These are phyloP conservation scores for Phytophthora niederhauseri DNA, from an alignment of 352 stramenopile genomes.

Conservation along the genomic window DNA sequence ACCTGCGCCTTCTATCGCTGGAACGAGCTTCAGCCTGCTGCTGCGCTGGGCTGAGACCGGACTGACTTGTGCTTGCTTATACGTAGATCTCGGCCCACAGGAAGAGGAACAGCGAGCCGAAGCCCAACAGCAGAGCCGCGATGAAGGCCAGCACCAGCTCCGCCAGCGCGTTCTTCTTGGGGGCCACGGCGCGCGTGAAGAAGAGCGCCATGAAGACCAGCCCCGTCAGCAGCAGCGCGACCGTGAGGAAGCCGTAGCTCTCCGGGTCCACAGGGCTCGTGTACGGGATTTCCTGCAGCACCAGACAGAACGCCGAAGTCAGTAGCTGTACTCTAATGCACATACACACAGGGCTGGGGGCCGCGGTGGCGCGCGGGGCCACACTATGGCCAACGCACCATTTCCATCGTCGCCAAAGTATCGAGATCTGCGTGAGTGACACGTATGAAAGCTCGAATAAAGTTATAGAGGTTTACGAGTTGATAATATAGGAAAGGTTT, in stretches of 20 bases:
- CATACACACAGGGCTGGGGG: no score
- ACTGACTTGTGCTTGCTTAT: constrained; percentile 35
- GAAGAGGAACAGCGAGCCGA: constrained; percentile 87
- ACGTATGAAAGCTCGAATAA: constrained; percentile 32
- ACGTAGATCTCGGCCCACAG: constrained; percentile 91
- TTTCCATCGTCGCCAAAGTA: constrained; percentile 43
- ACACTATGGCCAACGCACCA: constrained; percentile 30
- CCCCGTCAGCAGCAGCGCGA: constrained; percentile 62
- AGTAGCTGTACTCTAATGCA: background rate
- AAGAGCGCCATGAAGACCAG: constrained; percentile 84
- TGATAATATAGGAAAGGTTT: no score
- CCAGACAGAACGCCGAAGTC: background rate
- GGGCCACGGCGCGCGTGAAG: constrained; percentile 77
- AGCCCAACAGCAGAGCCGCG: constrained; percentile 74
- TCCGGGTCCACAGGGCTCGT: constrained; percentile 78
- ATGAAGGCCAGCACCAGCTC: constrained; percentile 75
- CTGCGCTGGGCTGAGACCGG: constrained; percentile 1
- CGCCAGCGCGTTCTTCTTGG: constrained; percentile 80
- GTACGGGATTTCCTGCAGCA: constrained; percentile 80
- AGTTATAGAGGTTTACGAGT: background rate
- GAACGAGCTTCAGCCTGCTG: constrained; percentile 11
- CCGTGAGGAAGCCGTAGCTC: constrained; percentile 69
- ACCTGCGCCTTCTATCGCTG: constrained; percentile 23
- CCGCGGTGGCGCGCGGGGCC: background rate
- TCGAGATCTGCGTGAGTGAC: constrained; percentile 37